Evolutionary conservation across 1,139 yeast genomes (phyloP).

Genomic region (Candida freyschussii): DNA sequence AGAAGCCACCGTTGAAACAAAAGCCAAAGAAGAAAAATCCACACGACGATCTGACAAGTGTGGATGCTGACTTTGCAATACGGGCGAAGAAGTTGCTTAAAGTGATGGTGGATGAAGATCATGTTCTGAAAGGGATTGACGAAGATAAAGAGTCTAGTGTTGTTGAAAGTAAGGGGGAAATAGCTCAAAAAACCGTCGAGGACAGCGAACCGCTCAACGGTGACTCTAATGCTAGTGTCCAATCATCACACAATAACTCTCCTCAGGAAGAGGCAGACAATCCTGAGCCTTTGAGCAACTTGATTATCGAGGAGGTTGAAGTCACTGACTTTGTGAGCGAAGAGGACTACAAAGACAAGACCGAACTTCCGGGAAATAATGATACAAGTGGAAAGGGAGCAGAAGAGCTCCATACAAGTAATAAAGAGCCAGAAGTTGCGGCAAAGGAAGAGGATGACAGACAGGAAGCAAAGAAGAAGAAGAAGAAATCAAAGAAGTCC

Average conservation of each 20-base stretch:
- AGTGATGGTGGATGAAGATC: conserved; percentile 35
- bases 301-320: conserved; percentile 39
- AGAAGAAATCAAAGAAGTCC: conserved; percentile 9
- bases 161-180: conserved; percentile 10
- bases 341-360: conserved; percentile 16
- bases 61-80: conserved; percentile 34
- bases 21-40: conserved; percentile 18
- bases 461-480: conserved; percentile 14
- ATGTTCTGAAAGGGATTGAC: conserved; percentile 36
- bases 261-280: no score
- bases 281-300: conserved; percentile 21
- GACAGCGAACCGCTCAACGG: no score
- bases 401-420: conserved; percentile 10
- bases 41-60: conserved; percentile 23
- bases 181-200: conserved; percentile 2
- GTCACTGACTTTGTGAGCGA: conserved; percentile 33
- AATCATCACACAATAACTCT: no score
- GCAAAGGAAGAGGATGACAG: conserved; percentile 11
- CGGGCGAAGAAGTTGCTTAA: conserved; percentile 40
- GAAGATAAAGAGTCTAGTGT: conserved; percentile 20
- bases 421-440: conserved; percentile 11
- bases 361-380: no score
- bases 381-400: conserved; percentile 13
- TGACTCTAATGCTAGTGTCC: no score
- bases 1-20: conserved; percentile 14